Evolutionary conservation across 176 grass and related monocot genomes (phyloP), one percentile per base, ranked within the genome.

Genomic region (Rhipidocladum racemiflorum): DNA sequence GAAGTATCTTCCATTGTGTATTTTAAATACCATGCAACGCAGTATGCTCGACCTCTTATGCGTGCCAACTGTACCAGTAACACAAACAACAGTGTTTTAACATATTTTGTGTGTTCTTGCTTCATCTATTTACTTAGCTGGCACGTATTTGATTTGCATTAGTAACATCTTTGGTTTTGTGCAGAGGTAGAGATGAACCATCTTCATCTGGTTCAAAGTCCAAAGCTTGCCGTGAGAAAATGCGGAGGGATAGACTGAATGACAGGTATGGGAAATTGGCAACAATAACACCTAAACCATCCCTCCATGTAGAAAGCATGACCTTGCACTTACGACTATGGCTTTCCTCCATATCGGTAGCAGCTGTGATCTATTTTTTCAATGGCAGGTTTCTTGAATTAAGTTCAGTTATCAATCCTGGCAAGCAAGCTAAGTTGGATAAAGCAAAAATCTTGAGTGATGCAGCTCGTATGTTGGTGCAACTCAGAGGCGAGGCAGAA

Each of bases 161-260:
- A 67, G 4, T 76, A 72, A 81, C 16, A 43, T 27, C 15, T 75
- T 83, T 57, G 1, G 35, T 30, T 81, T 68, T 49, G 7, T 84
- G 50, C 76, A 94, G 92, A 79, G 64, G 38, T 76, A 88, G 89
- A 84, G 83, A 81, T 62, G 80, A 89, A 43, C 45, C 80, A 53
- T 86, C 63, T 78, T 83, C 89, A 81, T 82, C 80, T 69, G 86
- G 70, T 62, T 75, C 89, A n/a, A 86, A 81, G 64, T 87, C 89
- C 46, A 94, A 94, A 83, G 92, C 92, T 68, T 91, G 89, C 39
- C 89, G 92, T 61, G 92, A 94, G 59, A 94, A 94, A 83, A 87
- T 92, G 35, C 78, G 92, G 45, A 87, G 92, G 78, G 89, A 92
- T 72, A 89, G n/a, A 65, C 74, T 94, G 63, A 94, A 94, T 77